A percentile compares a stretch with the other conserved stretches of the same genome.
These are phyloP conservation scores for Luvunga scandens DNA, from an alignment of 345 rosid species.

Conservation along the genomic window DNA sequence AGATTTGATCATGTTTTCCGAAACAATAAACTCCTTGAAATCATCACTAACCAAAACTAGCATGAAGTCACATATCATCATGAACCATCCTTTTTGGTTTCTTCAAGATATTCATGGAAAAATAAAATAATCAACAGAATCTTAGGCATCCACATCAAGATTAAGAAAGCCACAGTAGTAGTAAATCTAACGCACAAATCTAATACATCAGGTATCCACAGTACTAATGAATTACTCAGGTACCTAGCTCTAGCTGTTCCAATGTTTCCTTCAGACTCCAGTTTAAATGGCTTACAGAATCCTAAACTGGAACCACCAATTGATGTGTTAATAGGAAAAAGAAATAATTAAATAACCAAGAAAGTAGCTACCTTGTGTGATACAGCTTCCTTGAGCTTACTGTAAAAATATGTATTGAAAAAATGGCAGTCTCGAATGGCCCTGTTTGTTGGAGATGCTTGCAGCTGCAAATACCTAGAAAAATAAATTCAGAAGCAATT, in stretches of 20 bases:
- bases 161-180: not conserved
- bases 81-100: not conserved
- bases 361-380: conserved; percentile 53
- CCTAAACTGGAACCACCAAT: conserved; percentile 12
- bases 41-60: not conserved
- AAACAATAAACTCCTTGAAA: not conserved
- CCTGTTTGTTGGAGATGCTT: conserved; percentile 43
- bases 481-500: conserved; percentile 15
- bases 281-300: not conserved
- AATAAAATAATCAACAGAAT: not conserved
- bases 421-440: conserved; percentile 57
- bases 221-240: not conserved
- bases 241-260: conserved; percentile 1
- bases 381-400: conserved; percentile 77
- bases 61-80: not conserved
- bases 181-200: conserved; percentile 4
- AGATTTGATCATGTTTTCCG: not conserved
- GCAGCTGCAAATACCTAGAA: conserved; percentile 69
- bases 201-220: not conserved
- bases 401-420: conserved; percentile 85
- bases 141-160: not conserved
- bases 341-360: conserved; percentile 7
- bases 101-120: not conserved
- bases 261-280: conserved; percentile 2
- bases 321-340: conserved; percentile 19